These are phyloP conservation scores for Thelephora aurantiotincta DNA, from an alignment of 768 basidiomycete genomes.

Conservation along the genomic window DNA sequence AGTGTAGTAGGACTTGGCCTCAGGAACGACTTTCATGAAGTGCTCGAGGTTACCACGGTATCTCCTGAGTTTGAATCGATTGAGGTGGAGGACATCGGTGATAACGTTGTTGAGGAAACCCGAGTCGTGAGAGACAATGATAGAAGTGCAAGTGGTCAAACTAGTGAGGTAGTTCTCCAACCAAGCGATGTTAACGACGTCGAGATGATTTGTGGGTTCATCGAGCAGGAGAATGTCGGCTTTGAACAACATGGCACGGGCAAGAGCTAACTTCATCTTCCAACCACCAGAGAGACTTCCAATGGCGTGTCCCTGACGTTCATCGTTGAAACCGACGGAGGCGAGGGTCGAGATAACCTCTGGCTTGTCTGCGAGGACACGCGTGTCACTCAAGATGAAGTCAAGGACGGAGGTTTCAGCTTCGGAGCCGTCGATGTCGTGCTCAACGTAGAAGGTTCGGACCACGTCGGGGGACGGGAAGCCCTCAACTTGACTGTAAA, in stretches of 20 bases:
- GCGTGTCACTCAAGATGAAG: slow-evolving; percentile 79
- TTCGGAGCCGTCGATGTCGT: slow-evolving; percentile 95
- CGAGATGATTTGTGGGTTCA: slow-evolving; percentile 95
- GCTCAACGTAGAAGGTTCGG: slow-evolving; percentile 98
- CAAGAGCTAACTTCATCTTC: slow-evolving; percentile 99
- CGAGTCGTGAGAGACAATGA: slow-evolving; percentile 98
- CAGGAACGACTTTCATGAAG: slow-evolving; percentile 89
- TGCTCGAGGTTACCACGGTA: slow-evolving; percentile 92
- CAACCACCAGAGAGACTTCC: slow-evolving; percentile 94
- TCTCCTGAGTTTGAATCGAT: slow-evolving; percentile 95
- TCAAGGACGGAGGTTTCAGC: slow-evolving; percentile 80
- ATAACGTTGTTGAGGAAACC: slow-evolving; percentile 96
- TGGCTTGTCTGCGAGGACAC: slow-evolving; percentile 52
- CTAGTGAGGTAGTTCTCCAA: slow-evolving; percentile 84
- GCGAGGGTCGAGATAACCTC: slow-evolving; percentile 74
- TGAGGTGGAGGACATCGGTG: slow-evolving; percentile 93
- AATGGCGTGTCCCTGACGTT: slow-evolving; percentile 74
- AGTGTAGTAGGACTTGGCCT: slow-evolving; percentile 98
- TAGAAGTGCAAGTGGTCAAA: slow-evolving; percentile 86
- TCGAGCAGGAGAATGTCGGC: slow-evolving; percentile 94
- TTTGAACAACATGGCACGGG: slow-evolving; percentile 95
- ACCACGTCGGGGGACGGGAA: slow-evolving; percentile 97
- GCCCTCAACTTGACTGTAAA: slow-evolving; percentile 73
- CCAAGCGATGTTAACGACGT: slow-evolving; percentile 96
- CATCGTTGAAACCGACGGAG: slow-evolving; percentile 85